Percentiles rank a stretch among this genome's conserved stretches.
Conservation (phyloP, 164 flowering plant genomes). For the Piper longum region DNA sequence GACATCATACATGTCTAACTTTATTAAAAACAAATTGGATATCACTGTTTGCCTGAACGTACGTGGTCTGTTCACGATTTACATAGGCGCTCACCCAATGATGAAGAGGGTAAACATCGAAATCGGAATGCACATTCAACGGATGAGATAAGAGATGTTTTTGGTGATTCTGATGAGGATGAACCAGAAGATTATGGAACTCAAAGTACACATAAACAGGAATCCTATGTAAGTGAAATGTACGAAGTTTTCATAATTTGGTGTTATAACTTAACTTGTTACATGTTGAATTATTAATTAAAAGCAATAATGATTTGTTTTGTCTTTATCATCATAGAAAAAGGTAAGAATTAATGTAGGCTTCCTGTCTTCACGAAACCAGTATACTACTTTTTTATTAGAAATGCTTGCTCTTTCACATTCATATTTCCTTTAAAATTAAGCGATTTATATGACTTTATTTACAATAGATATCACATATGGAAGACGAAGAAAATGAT, state of each 20-base stretch:
- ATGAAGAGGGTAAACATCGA: slow-evolving; percentile 54
- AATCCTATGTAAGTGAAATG: slow-evolving; percentile 36
- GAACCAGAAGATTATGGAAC: slow-evolving; percentile 53
- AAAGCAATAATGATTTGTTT: too few species aligned
- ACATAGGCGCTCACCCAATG: slow-evolving; percentile 33
- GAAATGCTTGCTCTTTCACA: too few species aligned
- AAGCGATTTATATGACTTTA: neutral
- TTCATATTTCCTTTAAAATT: neutral
- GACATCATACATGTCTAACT: too few species aligned
- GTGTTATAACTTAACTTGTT: neutral
- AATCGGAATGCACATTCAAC: slow-evolving; percentile 36
- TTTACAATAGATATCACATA: slow-evolving; percentile 45
- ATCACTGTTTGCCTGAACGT: too few species aligned
- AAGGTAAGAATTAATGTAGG: too few species aligned
- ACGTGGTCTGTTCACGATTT: neutral
- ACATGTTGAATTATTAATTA: neutral
- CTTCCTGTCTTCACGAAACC: too few species aligned
- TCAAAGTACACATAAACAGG: slow-evolving; percentile 48
- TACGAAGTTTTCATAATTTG: neutral
- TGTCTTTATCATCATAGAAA: too few species aligned
- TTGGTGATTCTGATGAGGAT: slow-evolving; percentile 98
- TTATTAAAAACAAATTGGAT: too few species aligned
- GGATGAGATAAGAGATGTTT: slow-evolving; percentile 85
- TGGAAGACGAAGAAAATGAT: slow-evolving; percentile 75
- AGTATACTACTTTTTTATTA: too few species aligned